Percentiles rank a stretch among this genome's conserved stretches.
phyloP scores from a whole-genome alignment of 768 basidiomycete species.

The Rhodotorula kratochvilovae region DNA sequence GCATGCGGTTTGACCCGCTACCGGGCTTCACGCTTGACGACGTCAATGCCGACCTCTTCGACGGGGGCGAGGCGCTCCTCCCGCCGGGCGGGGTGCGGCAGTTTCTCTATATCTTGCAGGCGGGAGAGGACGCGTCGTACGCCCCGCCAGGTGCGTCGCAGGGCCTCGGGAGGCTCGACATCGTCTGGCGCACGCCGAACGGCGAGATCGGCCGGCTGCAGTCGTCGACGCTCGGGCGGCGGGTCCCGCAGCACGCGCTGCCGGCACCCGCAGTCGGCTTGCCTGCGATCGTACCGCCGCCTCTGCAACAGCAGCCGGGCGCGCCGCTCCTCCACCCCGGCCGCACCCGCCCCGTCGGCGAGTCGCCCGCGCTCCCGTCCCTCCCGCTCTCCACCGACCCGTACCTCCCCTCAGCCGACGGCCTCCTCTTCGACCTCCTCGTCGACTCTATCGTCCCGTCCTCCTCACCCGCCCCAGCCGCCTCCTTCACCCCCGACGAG shows the following conservation, averaged over 20 bases:
- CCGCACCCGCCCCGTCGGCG: conserved; percentile 45
- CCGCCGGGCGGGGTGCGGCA: conserved; percentile 80
- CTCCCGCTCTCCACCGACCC: conserved; percentile 22
- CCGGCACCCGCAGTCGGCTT: background rate
- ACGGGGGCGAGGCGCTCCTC: conserved; percentile 59
- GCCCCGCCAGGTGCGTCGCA: conserved; percentile 49
- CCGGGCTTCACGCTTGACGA: conserved; percentile 4
- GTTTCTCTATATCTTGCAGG: conserved; percentile 76
- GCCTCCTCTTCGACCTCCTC: conserved; percentile 56
- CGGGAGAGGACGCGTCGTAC: conserved; percentile 43
- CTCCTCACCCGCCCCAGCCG: conserved; percentile 50
- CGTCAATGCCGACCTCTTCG: conserved; percentile 29
- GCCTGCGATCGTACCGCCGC: conserved; percentile 11
- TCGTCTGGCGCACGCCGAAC: conserved; percentile 78
- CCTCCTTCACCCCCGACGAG: conserved; percentile 50
- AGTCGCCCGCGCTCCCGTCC: conserved; percentile 4
- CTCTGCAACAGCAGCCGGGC: conserved; percentile 37
- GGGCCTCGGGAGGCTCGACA: conserved; percentile 69
- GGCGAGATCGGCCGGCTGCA: conserved; percentile 81
- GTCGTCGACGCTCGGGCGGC: conserved; percentile 81
- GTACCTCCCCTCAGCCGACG: conserved; percentile 53
- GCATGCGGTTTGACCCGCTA: conserved; percentile 70
- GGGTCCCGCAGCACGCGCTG: conserved; percentile 59
- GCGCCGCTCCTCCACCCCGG: conserved; percentile 43
- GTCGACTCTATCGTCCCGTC: background rate